These are phyloP conservation scores for Phytopythium delawarense DNA, from an alignment of 352 stramenopile species.

Conservation along the genomic window DNA sequence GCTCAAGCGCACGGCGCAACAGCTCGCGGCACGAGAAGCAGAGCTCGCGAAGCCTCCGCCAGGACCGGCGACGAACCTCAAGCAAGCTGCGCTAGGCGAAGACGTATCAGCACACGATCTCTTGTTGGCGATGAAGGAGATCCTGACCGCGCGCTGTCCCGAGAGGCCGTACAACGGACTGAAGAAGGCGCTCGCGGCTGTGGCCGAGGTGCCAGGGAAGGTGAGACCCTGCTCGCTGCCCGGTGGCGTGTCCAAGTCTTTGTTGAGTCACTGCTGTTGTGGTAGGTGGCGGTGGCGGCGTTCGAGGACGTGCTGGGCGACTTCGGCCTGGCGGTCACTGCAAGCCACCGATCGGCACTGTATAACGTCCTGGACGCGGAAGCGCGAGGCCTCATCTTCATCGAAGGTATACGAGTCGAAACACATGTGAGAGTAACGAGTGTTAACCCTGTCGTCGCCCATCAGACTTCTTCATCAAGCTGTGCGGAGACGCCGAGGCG, in stretches of 20 bases:
- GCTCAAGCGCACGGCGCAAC: slow-evolving; percentile 16
- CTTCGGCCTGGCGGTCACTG: slow-evolving; percentile 49
- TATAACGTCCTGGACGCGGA: slow-evolving; percentile 52
- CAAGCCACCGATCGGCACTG: slow-evolving; percentile 35
- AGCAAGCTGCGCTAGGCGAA: slow-evolving; percentile 34
- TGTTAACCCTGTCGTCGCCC: not conserved
- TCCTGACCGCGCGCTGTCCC: slow-evolving; percentile 47
- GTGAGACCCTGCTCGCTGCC: slow-evolving; percentile 14
- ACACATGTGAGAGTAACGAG: not conserved
- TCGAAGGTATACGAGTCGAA: slow-evolving; percentile 43
- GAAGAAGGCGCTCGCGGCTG: slow-evolving; percentile 69
- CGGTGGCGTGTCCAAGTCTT: not conserved
- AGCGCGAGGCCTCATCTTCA: slow-evolving; percentile 45
- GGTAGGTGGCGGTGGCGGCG: slow-evolving; percentile 53
- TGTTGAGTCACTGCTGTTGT: not conserved
- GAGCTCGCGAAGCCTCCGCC: slow-evolving; percentile 10
- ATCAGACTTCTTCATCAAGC: slow-evolving; percentile 74
- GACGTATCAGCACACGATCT: slow-evolving; percentile 61
- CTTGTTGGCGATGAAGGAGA: slow-evolving; percentile 63
- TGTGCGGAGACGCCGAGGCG: slow-evolving; percentile 58
- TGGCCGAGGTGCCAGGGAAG: slow-evolving; percentile 69
- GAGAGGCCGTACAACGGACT: slow-evolving; percentile 72
- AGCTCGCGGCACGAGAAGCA: slow-evolving; percentile 16
- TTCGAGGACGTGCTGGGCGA: slow-evolving; percentile 72
- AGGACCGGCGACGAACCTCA: slow-evolving; percentile 35